Evolutionary conservation across 371 early-diverging fungal species (phyloP).

Genomic region (Coemansia sp.): DNA sequence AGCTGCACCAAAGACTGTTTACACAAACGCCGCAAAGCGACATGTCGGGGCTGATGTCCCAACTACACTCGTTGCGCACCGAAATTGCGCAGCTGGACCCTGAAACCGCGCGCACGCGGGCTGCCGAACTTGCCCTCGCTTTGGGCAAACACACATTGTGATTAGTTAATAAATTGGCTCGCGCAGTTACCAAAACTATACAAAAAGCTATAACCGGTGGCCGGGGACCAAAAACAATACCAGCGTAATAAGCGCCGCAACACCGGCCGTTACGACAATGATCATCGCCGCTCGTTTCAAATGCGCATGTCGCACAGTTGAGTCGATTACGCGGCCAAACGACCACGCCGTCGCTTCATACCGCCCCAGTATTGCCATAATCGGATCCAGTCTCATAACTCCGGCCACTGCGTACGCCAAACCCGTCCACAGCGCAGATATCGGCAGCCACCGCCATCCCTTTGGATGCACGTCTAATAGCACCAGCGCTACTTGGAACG

Average conservation of each 20-base stretch:
- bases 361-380: constrained; percentile 39
- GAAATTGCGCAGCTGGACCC: constrained; percentile 34
- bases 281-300: constrained; percentile 34
- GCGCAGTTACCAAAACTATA: not conserved
- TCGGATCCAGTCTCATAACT: constrained; percentile 40
- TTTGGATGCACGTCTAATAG: constrained; percentile 44
- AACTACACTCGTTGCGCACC: constrained; percentile 15
- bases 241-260: constrained; percentile 35
- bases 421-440: constrained; percentile 43
- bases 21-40: constrained; percentile 6
- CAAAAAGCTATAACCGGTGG: constrained; percentile 20
- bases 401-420: constrained; percentile 36
- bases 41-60: constrained; percentile 12
- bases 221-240: constrained; percentile 50
- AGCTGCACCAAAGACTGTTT: constrained; percentile 20
- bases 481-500: constrained; percentile 42
- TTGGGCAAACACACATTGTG: constrained; percentile 2
- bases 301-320: constrained; percentile 29
- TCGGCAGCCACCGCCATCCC: constrained; percentile 50
- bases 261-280: constrained; percentile 15
- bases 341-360: constrained; percentile 46
- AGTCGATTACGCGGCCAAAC: constrained; percentile 34
- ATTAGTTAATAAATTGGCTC: no score
- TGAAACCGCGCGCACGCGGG: constrained; percentile 24
- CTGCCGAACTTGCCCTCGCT: constrained; percentile 48